phyloP scores from a whole-genome alignment of 768 basidiomycete species.

The Tubosaeta sp. region DNA sequence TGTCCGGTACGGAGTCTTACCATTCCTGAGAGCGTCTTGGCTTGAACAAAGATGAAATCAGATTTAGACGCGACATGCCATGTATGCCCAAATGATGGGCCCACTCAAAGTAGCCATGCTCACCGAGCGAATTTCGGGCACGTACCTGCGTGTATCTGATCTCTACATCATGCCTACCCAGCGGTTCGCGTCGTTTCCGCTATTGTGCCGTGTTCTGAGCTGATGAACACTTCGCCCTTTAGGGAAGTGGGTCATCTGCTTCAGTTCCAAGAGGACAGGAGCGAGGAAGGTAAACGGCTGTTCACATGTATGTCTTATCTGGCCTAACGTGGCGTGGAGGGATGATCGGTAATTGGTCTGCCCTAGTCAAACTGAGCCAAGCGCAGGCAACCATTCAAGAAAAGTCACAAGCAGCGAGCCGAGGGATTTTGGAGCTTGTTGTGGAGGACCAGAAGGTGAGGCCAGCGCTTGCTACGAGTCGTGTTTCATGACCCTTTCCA shows the following conservation, averaged over 20 bases:
- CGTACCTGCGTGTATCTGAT: constrained; percentile 18
- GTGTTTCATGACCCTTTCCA: too few species aligned
- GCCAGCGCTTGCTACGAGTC: not conserved
- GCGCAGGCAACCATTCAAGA: constrained; percentile 16
- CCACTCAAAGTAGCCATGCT: constrained; percentile 25
- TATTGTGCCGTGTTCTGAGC: not conserved
- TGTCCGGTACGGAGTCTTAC: constrained; percentile 1
- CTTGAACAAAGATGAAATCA: not conserved
- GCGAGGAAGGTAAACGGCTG: constrained; percentile 12
- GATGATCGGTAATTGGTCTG: not conserved
- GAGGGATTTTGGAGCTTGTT: constrained; percentile 13
- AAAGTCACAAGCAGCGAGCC: constrained; percentile 14
- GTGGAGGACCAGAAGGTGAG: constrained; percentile 11
- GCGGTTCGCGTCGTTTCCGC: constrained; percentile 8
- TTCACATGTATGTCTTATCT: constrained; percentile 7
- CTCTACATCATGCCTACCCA: constrained; percentile 19
- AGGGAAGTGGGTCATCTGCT: constrained; percentile 17
- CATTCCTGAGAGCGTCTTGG: not conserved
- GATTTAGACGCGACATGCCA: constrained; percentile 16
- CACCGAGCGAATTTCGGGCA: constrained; percentile 14
- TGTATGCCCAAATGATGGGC: constrained; percentile 22
- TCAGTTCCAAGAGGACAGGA: constrained; percentile 18
- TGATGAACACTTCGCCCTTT: not conserved
- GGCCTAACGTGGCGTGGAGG: not conserved
- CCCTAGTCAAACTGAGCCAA: constrained; percentile 6